Conservation (phyloP, 345 rosid genomes). For the Lagerstroemia speciosa region DNA sequence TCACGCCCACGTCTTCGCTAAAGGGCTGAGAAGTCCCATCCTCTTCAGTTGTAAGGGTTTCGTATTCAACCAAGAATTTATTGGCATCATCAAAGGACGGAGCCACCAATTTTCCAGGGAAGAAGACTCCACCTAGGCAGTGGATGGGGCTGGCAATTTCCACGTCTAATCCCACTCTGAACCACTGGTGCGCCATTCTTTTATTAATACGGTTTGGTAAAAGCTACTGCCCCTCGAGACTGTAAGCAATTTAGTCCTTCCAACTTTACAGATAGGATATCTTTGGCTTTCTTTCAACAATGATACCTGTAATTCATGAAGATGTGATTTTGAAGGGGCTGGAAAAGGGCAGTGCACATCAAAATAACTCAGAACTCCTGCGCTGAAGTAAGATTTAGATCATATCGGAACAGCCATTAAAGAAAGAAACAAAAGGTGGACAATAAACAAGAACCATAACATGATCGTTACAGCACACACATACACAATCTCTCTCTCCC, state of each 20-base stretch:
- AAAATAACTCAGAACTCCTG: not conserved
- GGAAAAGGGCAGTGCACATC: no score
- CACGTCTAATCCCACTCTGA: conserved; percentile 12
- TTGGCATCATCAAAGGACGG: conserved; percentile 1
- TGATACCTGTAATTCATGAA: not conserved
- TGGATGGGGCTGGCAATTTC: conserved; percentile 14
- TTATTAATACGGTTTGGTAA: not conserved
- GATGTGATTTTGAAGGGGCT: not conserved
- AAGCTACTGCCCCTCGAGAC: not conserved
- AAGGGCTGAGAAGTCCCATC: conserved; percentile 2
- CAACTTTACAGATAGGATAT: not conserved
- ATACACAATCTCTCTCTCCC: no score
- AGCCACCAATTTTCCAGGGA: conserved; percentile 14
- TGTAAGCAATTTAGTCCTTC: not conserved
- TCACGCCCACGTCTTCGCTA: conserved; percentile 7
- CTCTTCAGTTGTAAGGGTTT: conserved; percentile 3
- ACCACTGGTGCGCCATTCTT: conserved; percentile 11
- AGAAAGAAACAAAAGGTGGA: not conserved
- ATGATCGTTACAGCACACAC: no score
- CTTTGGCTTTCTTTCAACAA: not conserved
- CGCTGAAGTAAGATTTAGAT: not conserved
- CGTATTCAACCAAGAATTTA: conserved; percentile 13
- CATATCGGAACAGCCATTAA: not conserved
- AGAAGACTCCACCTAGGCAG: conserved; percentile 9
- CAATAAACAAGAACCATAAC: no score